phyloP scores from a whole-genome alignment of 2,329 filamentous ascomycete genomes.

The Fusarium tricinctum region DNA sequence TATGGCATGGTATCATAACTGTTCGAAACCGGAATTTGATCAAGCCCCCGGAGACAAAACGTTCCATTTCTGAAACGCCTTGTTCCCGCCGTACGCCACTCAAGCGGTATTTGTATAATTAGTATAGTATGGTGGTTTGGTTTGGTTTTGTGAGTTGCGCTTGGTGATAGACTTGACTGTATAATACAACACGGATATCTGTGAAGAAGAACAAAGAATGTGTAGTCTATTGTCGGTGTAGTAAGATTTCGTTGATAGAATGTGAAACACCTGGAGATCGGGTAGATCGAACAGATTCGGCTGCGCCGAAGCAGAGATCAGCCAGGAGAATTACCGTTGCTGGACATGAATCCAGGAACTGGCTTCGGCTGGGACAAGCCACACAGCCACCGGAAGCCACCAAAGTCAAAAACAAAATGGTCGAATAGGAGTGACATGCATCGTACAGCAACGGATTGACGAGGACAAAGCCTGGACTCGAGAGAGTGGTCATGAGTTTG shows the following conservation, averaged over 20 bases:
- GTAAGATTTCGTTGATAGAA: constrained; percentile 2
- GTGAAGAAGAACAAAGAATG: background rate
- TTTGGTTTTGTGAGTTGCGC: constrained; percentile 13
- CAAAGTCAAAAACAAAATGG: constrained; percentile 25
- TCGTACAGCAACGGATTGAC: constrained; percentile 9
- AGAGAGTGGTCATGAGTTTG: constrained; percentile 15
- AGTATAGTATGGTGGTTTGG: constrained; percentile 10
- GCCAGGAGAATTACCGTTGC: constrained; percentile 15
- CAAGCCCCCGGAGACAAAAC: constrained; percentile 19
- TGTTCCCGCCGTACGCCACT: constrained; percentile 15
- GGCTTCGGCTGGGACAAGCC: constrained; percentile 19
- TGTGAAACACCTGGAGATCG: constrained; percentile 15
- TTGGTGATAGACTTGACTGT: constrained; percentile 25
- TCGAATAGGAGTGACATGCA: constrained; percentile 19
- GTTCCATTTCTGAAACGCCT: constrained; percentile 25
- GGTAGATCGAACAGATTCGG: constrained; percentile 20
- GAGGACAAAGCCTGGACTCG: constrained; percentile 7
- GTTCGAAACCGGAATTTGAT: constrained; percentile 26
- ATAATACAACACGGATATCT: constrained; percentile 7
- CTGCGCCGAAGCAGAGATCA: constrained; percentile 23
- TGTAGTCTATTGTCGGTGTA: background rate
- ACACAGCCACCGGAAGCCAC: constrained; percentile 8
- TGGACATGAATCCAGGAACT: constrained; percentile 23
- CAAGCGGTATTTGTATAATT: constrained; percentile 28
- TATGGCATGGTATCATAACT: constrained; percentile 19